Conservation (phyloP, 2,329 filamentous ascomycete species). For the Colletotrichum sp. region DNA sequence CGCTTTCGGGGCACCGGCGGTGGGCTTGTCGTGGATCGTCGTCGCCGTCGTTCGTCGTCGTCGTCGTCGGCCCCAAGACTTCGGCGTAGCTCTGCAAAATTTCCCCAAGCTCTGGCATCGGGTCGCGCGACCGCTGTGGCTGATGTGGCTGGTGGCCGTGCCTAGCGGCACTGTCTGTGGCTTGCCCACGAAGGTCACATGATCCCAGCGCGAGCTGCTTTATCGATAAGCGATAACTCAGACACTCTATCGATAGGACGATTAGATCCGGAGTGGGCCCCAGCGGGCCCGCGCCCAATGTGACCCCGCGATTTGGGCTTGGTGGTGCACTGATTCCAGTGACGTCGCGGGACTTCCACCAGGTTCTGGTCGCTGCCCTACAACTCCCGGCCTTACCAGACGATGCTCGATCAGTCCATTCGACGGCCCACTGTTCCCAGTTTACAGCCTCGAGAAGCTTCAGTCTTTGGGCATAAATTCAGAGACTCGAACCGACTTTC, state of each 20-base stretch:
- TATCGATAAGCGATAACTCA: not conserved
- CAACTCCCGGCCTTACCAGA: slow-evolving; percentile 8
- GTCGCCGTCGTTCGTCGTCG: slow-evolving; percentile 9
- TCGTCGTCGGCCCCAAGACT: slow-evolving; percentile 8
- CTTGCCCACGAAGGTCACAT: not conserved
- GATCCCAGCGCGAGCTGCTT: not conserved
- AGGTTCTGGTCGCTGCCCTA: slow-evolving; percentile 30
- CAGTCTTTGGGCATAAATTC: slow-evolving; percentile 13
- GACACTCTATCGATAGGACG: not conserved
- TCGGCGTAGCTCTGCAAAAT: slow-evolving; percentile 15
- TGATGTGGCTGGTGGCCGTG: not conserved
- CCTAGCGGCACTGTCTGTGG: not conserved
- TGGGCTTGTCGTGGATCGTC: not conserved
- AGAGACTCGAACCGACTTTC: not conserved
- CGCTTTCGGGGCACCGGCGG: not conserved
- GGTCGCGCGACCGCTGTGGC: slow-evolving; percentile 14
- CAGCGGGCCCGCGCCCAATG: not conserved
- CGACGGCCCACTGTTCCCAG: slow-evolving; percentile 19
- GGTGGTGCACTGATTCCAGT: slow-evolving; percentile 23
- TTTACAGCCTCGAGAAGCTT: not conserved
- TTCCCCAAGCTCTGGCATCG: slow-evolving; percentile 19
- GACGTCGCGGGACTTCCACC: slow-evolving; percentile 27
- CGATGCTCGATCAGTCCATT: slow-evolving; percentile 15
- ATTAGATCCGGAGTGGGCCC: not conserved
- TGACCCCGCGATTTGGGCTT: slow-evolving; percentile 17